Percentiles rank a stretch among this genome's conserved stretches.
Conservation (phyloP, 202 grass and related monocot genomes). For the Schoenoplectus tabernaemontani region DNA sequence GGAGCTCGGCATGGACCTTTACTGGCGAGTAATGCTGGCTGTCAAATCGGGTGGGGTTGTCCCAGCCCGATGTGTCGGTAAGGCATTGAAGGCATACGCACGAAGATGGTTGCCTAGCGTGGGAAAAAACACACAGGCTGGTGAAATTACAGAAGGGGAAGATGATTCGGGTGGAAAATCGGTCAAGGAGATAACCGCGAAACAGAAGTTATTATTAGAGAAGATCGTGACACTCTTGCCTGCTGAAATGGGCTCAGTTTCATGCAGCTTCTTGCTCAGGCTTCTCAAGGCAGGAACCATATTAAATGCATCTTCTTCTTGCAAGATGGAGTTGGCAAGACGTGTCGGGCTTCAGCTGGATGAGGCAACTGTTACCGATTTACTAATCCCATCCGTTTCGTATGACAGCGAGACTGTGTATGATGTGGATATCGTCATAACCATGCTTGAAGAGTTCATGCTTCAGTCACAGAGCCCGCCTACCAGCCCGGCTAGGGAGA, state of each 20-base stretch:
- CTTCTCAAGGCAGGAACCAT: slow-evolving; percentile 88
- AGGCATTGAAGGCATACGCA: slow-evolving; percentile 71
- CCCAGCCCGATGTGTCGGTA: slow-evolving; percentile 51
- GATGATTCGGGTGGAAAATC: neutral
- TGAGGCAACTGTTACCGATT: slow-evolving; percentile 55
- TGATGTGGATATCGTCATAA: slow-evolving; percentile 59
- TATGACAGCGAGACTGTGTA: slow-evolving; percentile 40
- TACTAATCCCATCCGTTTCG: slow-evolving; percentile 53
- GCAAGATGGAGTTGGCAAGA: slow-evolving; percentile 54
- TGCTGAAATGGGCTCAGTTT: slow-evolving; percentile 53
- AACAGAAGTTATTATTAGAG: slow-evolving; percentile 65
- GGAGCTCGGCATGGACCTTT: slow-evolving; percentile 71
- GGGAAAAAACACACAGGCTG: slow-evolving; percentile 25
- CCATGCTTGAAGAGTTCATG: slow-evolving; percentile 77
- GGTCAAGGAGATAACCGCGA: slow-evolving; percentile 31
- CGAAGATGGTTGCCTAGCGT: slow-evolving; percentile 60
- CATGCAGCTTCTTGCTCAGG: slow-evolving; percentile 74
- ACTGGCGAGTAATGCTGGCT: slow-evolving; percentile 93
- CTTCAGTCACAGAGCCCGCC: slow-evolving; percentile 61
- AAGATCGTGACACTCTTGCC: slow-evolving; percentile 88
- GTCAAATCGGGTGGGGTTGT: slow-evolving; percentile 72
- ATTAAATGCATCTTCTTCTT: slow-evolving; percentile 41
- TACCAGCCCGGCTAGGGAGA: slow-evolving; percentile 35
- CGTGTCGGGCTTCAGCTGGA: slow-evolving; percentile 70
- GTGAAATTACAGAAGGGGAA: neutral